Base-by-base conservation (phyloP, 129 eudicot genomes). In the Oenanthe sinensis region DNA sequence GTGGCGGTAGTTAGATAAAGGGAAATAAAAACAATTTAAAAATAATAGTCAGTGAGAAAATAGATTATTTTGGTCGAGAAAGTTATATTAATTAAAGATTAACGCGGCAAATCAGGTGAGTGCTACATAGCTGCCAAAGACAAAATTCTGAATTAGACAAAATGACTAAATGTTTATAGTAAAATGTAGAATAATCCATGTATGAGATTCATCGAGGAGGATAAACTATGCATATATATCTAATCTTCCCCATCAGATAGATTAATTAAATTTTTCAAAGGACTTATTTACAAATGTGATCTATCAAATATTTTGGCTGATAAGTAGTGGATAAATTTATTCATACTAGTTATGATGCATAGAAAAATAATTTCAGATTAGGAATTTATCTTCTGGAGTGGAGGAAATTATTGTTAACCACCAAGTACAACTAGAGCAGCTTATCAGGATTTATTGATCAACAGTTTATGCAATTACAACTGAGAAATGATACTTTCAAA, bases 401-500 rank as follows among this genome's bases (percentile, higher is more conserved):
- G 48, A 45, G 11, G 39, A 45, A 9, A 13, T 73, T 24, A 45
- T 44, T n/a, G 22, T 43, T 43, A 43, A 43, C 76, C 15, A 71
- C 76, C 28, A 71, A 30, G 37, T 24, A 8, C 42, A 13, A 10
- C 20, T 16, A 39, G 7, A 49, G 39, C 44, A 50, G 26, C 28
- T 71, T 52, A 71, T 79, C 55, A 6, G 40, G 68, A 60, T 60
- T 60, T 40, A 79, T 71, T 54, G 47, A 65, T 10, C 13, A 4
- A 16, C 16, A 45, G 77, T 49, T 68, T 40, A 74, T 74, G 40
- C 58, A 74, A 74, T 58, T 74, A 74, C 37, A 14, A 45, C 78
- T 11, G 20, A 60, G 30, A 73, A 17, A 80, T 79, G 46, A 79
- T 42, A 48, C 54, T 28, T 36, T 46, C 65, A 33, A 30, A 48